Base-by-base conservation (phyloP, 345 rosid genomes). In the Eucalyptus decipiens region DNA sequence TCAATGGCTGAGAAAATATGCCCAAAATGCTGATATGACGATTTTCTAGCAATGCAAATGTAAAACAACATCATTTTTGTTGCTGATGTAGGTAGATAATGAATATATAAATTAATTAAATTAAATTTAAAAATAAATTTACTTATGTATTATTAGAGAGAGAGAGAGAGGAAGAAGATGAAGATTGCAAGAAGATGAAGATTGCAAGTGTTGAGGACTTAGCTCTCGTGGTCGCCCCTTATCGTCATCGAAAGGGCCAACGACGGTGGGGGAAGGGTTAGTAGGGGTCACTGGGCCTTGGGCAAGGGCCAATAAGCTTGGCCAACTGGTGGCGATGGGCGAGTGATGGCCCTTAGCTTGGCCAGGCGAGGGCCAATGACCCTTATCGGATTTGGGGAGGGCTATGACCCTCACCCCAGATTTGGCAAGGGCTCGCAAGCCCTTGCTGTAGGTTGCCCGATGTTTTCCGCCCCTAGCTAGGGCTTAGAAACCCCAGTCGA, bases 161-260 rank as follows among this genome's bases (percentile, higher is more conserved):
- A 6, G 1, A 51, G 0, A 6, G 2, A 49, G 14, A 48, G 4
- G 5, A 5, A 49, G 1, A 49, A 0, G n/a, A n/a, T n/a, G n/a
- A n/a, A n/a, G n/a, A n/a, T n/a, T n/a, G n/a, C n/a, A n/a, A n/a
- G n/a, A 51, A 18, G 10, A 19, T 52, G 58, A 1, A 19, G 0
- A 52, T 52, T 52, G 24, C 2, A 7, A 0, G 24, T 52, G 24
- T 0, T 18, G 0, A 52, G 56, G 9, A 0, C 24, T 52, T 0
- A 19, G 1, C 2, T 10, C 26, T 19, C 2, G 0, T 7, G 0
- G 0, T 52, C 0, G 10, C 24, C 24, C 2, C 4, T 4, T 5
- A 7, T 52, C 0, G 0, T 52, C 0, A 0, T 19, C 0, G 58
- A 0, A 52, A 52, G 24, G 26, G 24, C 1, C 0, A 0, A 0